Evolutionary conservation across 331 rosid species (phyloP).

Genomic region (Erythrophleum ivorense): DNA sequence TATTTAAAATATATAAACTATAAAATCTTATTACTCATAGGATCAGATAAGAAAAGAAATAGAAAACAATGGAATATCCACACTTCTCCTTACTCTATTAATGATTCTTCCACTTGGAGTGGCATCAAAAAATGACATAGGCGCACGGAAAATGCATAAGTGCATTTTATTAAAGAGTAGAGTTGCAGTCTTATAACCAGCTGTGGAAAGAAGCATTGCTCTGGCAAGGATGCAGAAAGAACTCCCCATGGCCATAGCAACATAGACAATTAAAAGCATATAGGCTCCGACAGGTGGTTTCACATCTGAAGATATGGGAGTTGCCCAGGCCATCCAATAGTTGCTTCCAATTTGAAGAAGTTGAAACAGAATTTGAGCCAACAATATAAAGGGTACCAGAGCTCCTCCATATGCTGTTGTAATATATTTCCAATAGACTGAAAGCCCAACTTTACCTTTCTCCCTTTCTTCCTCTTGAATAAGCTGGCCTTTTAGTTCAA

Average conservation of each 20-base stretch:
- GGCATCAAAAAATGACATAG: slow-evolving; percentile 89
- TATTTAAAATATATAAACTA: slow-evolving; percentile 7
- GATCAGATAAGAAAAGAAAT: neutral
- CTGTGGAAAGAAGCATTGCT: slow-evolving; percentile 52
- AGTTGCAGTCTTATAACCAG: slow-evolving; percentile 77
- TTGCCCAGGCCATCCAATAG: slow-evolving; percentile 96
- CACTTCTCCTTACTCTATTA: slow-evolving; percentile 58
- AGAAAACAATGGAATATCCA: neutral
- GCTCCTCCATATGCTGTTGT: slow-evolving; percentile 82
- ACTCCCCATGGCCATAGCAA: slow-evolving; percentile 70
- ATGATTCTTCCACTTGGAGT: slow-evolving; percentile 87
- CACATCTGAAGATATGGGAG: slow-evolving; percentile 66
- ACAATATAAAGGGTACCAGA: slow-evolving; percentile 78
- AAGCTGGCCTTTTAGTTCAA: slow-evolving; percentile 66
- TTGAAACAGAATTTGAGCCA: slow-evolving; percentile 75
- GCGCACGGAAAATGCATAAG: slow-evolving; percentile 70
- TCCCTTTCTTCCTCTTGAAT: slow-evolving; percentile 94
- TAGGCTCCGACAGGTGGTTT: slow-evolving; percentile 53
- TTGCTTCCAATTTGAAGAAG: slow-evolving; percentile 86
- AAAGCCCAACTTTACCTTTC: slow-evolving; percentile 76
- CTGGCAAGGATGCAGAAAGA: slow-evolving; percentile 66
- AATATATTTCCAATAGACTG: slow-evolving; percentile 82
- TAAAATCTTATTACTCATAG: neutral
- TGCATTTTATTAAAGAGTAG: slow-evolving; percentile 83
- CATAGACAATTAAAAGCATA: slow-evolving; percentile 64